Evolutionary conservation across 2,329 filamentous ascomycete species (phyloP).

Genomic region (Zymoseptoria brevis): DNA sequence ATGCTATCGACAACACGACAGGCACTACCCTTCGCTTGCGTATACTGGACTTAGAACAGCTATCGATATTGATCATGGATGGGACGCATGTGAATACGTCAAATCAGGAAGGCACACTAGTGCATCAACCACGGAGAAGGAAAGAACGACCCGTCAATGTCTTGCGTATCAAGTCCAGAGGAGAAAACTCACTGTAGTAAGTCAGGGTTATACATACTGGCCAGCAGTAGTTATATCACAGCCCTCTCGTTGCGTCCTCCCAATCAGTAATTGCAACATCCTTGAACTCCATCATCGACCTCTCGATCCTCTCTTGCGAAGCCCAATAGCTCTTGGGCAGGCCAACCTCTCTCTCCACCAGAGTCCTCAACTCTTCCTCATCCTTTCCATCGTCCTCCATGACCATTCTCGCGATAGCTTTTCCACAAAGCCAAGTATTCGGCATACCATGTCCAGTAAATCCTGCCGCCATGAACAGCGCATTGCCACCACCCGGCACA

Average conservation of each 20-base stretch:
- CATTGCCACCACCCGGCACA: constrained; percentile 43
- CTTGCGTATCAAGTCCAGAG: background rate
- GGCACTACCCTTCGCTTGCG: too few species aligned
- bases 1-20: too few species aligned
- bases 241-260: constrained; percentile 19
- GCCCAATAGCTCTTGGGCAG: constrained; percentile 25
- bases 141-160: too few species aligned
- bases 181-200: background rate
- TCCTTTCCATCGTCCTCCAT: constrained; percentile 19
- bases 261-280: constrained; percentile 23
- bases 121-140: too few species aligned
- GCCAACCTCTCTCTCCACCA: constrained; percentile 13
- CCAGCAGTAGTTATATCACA: background rate
- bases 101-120: too few species aligned
- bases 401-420: constrained; percentile 56
- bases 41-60: too few species aligned
- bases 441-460: constrained; percentile 66
- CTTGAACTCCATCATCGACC: constrained; percentile 16
- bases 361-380: constrained; percentile 8
- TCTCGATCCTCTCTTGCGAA: constrained; percentile 20
- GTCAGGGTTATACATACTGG: background rate
- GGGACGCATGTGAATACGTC: too few species aligned
- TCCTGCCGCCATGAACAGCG: constrained; percentile 30
- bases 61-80: too few species aligned
- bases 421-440: constrained; percentile 58